These are phyloP conservation scores for Ilex asprella DNA, from an alignment of 257 asterid species.

Conservation along the genomic window DNA sequence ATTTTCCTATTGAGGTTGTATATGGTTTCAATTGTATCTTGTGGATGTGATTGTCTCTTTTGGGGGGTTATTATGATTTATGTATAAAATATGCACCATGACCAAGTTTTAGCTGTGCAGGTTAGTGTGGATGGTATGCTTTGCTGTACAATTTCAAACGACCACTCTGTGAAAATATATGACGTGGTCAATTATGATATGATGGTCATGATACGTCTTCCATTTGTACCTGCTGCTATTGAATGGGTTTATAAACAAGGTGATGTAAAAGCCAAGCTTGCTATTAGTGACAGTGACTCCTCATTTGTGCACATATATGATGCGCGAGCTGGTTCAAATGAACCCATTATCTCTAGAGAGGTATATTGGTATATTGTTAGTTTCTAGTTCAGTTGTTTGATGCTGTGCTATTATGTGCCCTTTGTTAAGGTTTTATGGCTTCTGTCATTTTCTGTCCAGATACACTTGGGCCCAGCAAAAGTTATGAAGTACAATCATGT, in stretches of 20 bases:
- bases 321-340: slow-evolving; percentile 90
- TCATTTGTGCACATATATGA: slow-evolving; percentile 79
- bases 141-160: slow-evolving; percentile 91
- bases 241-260: slow-evolving; percentile 97
- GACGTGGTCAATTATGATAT: slow-evolving; percentile 96
- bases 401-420: too few relatives aligned
- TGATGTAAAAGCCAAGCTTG: slow-evolving; percentile 83
- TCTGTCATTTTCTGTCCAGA: slow-evolving; percentile 36
- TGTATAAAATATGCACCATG: slow-evolving; percentile 13
- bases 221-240: slow-evolving; percentile 79
- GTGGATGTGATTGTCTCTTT: neutral
- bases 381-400: too few relatives aligned
- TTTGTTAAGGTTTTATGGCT: slow-evolving; percentile 8
- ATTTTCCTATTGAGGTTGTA: too few relatives aligned
- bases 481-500: slow-evolving; percentile 90
- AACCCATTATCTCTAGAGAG: slow-evolving; percentile 72
- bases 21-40: neutral
- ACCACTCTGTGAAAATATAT: slow-evolving; percentile 83
- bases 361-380: slow-evolving; percentile 21
- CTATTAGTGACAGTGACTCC: slow-evolving; percentile 81
- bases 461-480: slow-evolving; percentile 70
- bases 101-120: slow-evolving; percentile 41
- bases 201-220: slow-evolving; percentile 97
- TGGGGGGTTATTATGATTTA: slow-evolving; percentile 6
- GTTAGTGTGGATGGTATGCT: slow-evolving; percentile 92